A percentile compares a stretch with the other conserved stretches of the same genome.
Evolutionary conservation across 768 basidiomycete species (phyloP).

Genomic region (Podaxis sp.): DNA sequence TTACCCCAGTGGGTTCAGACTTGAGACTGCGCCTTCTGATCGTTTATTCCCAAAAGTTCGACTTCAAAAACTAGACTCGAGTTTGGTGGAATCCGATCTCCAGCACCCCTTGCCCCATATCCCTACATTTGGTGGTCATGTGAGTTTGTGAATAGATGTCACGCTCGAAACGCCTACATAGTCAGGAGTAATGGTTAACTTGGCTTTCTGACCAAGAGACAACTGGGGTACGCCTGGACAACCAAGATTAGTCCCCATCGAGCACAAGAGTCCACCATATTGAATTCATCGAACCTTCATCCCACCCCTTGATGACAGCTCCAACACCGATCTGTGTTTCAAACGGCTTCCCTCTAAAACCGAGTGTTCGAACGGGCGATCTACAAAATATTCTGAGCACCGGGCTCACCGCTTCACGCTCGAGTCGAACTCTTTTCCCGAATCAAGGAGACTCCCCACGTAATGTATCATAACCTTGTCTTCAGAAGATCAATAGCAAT

Average conservation of each 20-base stretch:
- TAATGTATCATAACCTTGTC: conserved; percentile 80
- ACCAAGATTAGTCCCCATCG: not conserved
- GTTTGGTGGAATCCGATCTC: conserved; percentile 67
- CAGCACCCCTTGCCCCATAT: conserved; percentile 72
- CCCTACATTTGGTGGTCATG: conserved; percentile 40
- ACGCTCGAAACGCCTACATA: conserved; percentile 51
- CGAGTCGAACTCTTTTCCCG: conserved; percentile 67
- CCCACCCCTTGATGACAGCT: conserved; percentile 89
- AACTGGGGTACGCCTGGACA: conserved; percentile 58
- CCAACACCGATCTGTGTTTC: conserved; percentile 73
- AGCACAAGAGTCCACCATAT: conserved; percentile 20
- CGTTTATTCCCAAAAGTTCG: not conserved
- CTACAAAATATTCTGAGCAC: not conserved
- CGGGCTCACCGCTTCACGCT: conserved; percentile 59
- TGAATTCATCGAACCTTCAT: conserved; percentile 58
- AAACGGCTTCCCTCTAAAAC: conserved; percentile 56
- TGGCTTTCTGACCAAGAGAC: conserved; percentile 81
- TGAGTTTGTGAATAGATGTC: not conserved
- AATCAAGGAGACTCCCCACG: conserved; percentile 65
- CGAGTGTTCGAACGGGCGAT: conserved; percentile 29
- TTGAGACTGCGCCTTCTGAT: not conserved
- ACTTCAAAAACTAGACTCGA: conserved; percentile 79
- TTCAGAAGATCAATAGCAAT: conserved; percentile 33
- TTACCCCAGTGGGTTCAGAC: too few relatives aligned
- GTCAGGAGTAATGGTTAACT: conserved; percentile 66